phyloP scores from a whole-genome alignment of 768 basidiomycete species.

The Russula sp. region DNA sequence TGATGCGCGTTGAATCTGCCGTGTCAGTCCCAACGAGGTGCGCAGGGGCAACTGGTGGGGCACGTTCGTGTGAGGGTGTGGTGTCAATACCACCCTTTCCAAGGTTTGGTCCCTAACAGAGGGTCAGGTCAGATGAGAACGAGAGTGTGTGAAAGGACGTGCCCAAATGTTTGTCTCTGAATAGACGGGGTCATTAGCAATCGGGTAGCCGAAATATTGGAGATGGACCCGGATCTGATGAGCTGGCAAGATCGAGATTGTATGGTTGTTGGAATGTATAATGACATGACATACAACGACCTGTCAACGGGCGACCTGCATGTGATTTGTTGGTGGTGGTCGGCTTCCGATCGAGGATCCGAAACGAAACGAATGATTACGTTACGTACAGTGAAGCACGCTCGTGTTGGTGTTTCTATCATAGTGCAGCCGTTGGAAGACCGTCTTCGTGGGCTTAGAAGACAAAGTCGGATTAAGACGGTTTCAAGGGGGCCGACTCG shows the following conservation, averaged over 20 bases:
- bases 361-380: too few species aligned
- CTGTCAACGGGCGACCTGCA: conserved; percentile 80
- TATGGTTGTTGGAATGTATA: background rate
- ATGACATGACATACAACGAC: conserved; percentile 62
- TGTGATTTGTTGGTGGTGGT: conserved; percentile 4
- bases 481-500: background rate
- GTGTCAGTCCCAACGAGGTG: conserved; percentile 28
- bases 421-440: conserved; percentile 78
- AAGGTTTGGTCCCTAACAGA: conserved; percentile 54
- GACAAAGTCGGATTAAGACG: too few species aligned
- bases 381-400: conserved; percentile 68
- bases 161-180: conserved; percentile 75
- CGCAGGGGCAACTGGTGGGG: conserved; percentile 49
- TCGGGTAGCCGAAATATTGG: conserved; percentile 88
- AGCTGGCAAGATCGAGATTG: conserved; percentile 38
- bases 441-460: conserved; percentile 72
- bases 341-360: background rate
- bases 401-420: conserved; percentile 75
- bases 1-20: conserved; percentile 16
- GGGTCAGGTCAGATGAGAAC: too few species aligned
- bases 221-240: conserved; percentile 97
- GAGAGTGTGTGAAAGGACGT: conserved; percentile 11
- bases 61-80: conserved; percentile 56
- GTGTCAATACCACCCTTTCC: conserved; percentile 80
- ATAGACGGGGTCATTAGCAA: conserved; percentile 95